Conservation (phyloP, 2,329 filamentous ascomycete genomes). For the Phaeophleospora eucalypticola region DNA sequence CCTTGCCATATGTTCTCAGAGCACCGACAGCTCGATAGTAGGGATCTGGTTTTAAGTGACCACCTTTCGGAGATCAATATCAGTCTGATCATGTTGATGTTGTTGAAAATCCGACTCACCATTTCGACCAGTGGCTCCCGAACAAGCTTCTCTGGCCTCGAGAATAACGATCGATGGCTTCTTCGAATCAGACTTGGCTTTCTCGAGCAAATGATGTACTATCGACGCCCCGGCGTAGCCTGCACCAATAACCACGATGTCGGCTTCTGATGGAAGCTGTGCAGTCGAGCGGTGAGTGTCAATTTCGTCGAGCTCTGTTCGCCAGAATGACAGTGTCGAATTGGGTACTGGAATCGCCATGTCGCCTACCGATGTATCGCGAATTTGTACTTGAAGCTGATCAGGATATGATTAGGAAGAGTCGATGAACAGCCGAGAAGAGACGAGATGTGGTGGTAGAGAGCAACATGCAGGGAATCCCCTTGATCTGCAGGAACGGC, state of each 20-base stretch:
- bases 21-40: slow-evolving; percentile 28
- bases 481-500: not conserved
- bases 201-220: slow-evolving; percentile 23
- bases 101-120: slow-evolving; percentile 4
- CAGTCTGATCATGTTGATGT: not conserved
- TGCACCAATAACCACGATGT: slow-evolving; percentile 28
- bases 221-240: slow-evolving; percentile 25
- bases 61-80: slow-evolving; percentile 12
- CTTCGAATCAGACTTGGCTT: slow-evolving; percentile 5
- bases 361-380: not conserved
- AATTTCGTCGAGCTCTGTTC: slow-evolving; percentile 37
- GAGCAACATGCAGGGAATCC: not conserved
- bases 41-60: slow-evolving; percentile 36
- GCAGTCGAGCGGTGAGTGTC: slow-evolving; percentile 61
- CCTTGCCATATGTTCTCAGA: slow-evolving; percentile 25
- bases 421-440: no score
- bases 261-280: slow-evolving; percentile 40
- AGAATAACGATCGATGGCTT: slow-evolving; percentile 21
- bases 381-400: no score
- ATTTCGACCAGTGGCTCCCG: slow-evolving; percentile 29
- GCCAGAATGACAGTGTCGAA: slow-evolving; percentile 42
- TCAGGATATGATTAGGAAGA: no score
- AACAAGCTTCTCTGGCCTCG: slow-evolving; percentile 28
- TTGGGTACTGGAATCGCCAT: slow-evolving; percentile 20
- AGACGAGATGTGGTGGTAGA: not conserved